Base-by-base conservation (phyloP, 2,329 filamentous ascomycete species). In the Zymoseptoria crescenta region DNA sequence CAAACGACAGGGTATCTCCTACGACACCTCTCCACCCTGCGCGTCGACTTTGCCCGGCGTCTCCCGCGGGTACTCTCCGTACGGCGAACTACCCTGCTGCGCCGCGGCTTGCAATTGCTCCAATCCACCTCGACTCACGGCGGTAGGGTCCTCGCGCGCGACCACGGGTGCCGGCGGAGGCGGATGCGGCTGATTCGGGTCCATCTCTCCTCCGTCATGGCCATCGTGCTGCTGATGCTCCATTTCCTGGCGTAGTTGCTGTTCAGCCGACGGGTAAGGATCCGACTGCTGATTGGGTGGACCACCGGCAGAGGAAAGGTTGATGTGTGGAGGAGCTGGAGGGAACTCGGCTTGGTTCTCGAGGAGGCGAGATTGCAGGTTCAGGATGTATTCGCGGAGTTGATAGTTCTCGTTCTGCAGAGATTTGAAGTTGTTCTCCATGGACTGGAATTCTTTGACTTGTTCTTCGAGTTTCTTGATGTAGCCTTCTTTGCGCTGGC, bases 391-490 rank as follows among this genome's bases (percentile, higher is more conserved):
- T 73, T 96, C 91, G 66, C 92, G 87, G 49, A 99, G 80, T 62
- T 89, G 85, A 72, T 92, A 94, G 75, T 96, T 96, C 74, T 99
- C 93, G 28, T 84, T 80, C 71, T 96, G 90, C 27, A 96, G 77
- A n/a, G 81, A 78, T 74, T 96, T 94, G 75, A 84, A 91, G 58
- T 83, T 84, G 63, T 88, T 83, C 65, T 91, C 88, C 74, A 96
- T 83, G 19, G 85, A 81, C 66, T 84, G 82, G 65, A 85, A 89
- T 29, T 94, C 89, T 69, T 90, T 87, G 55, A 96, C 91, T 73
- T 97, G 90, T 72, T 94, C 88, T 75, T 99, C 94, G 6, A 99
- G 83, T 74, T 96, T 95, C 79, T 96, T 96, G 74, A 99, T 99
- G 74, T 99, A 96, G 52, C 90, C 89, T 76, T 99, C 94, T 74